Evolutionary conservation across 2,329 filamentous ascomycete genomes (phyloP).

Genomic region (Monilinia fructigena): DNA sequence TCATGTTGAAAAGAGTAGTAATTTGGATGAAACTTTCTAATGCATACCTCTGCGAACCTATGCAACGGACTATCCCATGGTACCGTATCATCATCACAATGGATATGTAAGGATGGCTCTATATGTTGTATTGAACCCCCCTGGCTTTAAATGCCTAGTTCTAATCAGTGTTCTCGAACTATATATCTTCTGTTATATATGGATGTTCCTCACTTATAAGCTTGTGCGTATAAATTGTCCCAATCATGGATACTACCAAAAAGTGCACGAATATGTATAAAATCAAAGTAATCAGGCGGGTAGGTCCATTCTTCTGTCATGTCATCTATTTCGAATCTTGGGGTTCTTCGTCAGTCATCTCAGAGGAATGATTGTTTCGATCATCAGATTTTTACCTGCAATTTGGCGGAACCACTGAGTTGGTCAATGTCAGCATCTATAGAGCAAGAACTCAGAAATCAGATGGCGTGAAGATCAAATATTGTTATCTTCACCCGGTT

Average conservation of each 20-base stretch:
- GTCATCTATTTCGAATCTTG: constrained; percentile 63
- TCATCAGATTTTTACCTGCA: constrained; percentile 38
- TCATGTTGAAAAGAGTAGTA: neutral
- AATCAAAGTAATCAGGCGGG: constrained; percentile 53
- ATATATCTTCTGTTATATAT: neutral
- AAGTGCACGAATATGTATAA: constrained; percentile 58
- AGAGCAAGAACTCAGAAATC: neutral
- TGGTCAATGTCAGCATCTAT: neutral
- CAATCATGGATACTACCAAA: constrained; percentile 59
- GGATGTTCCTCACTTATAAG: constrained; percentile 44
- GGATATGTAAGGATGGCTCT: constrained; percentile 34
- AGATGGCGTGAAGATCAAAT: neutral
- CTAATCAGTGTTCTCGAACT: neutral
- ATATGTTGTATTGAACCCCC: constrained; percentile 42
- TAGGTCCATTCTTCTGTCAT: constrained; percentile 48
- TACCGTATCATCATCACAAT: constrained; percentile 50
- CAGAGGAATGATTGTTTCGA: neutral
- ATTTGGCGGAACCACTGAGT: constrained; percentile 53
- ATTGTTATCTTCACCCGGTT: too few species aligned
- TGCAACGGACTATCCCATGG: constrained; percentile 42
- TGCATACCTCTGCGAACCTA: constrained; percentile 42
- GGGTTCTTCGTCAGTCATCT: neutral
- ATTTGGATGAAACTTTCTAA: neutral
- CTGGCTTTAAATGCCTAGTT: constrained; percentile 41
- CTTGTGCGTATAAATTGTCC: constrained; percentile 51